Evolutionary conservation across 2,329 filamentous ascomycete genomes (phyloP), one percentile per base, ranked within the genome.

Genomic region (Mollisia scopiformis): DNA sequence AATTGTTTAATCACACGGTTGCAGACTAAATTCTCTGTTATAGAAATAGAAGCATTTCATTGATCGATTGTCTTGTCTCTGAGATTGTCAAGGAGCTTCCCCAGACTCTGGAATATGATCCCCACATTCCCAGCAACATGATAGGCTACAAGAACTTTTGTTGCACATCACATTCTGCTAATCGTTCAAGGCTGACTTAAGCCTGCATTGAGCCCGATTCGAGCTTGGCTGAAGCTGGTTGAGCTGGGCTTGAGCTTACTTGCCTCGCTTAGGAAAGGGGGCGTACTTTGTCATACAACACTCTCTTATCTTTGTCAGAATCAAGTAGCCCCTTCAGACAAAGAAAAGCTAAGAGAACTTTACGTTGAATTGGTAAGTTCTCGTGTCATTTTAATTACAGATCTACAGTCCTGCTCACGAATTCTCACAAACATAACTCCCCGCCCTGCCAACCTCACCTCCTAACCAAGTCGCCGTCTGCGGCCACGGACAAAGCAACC

Each of bases 401-500:
- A 33, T 6, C 6, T 33, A 33, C 30, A 6, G 30, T 33, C 13
- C 11, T n/a, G n/a, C 4, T 37, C n/a, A 43, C 16, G n/a, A 43
- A 16, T 43, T 23, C 11, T 43, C 46, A 46, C 53, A 55, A 46
- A 28, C 23, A 43, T 55, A 55, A 33, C 33, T 49, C 3, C 8
- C 5, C 5, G 23, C 23, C 3, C 2, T 13, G 8, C 16, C 6
- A 16, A 27, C 6, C 3, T 49, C 46, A 10, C 46, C 46, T 16
- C 55, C 55, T 7, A 25, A 14, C 31, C 14, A 59, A 16, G 35
- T 71, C 23, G 74, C 74, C 41, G 64, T 73, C 39, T 65, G 37
- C 6, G 73, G 73, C 72, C 72, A 75, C 21, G 73, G 56, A 62
- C 72, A 74, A 49, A 76, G 57, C 51, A 72, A 76, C 51, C 73